Conservation (phyloP, 305 asterid species). For the Andrographis paniculata region DNA sequence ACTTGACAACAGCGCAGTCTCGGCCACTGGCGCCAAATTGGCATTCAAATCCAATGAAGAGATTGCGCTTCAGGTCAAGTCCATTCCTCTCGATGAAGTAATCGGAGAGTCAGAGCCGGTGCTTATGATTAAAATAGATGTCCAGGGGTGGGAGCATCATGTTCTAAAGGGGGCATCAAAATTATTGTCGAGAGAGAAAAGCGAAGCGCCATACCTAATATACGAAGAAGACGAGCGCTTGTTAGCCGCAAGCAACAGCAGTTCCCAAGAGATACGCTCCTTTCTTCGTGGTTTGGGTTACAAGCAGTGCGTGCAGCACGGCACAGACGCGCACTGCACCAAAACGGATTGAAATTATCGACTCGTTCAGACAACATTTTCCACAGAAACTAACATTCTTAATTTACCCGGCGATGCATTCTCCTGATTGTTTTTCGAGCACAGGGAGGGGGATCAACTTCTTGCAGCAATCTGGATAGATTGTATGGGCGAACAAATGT, state of each 20-base stretch:
- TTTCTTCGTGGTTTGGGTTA: conserved; percentile 76
- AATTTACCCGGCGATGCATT: too few species aligned
- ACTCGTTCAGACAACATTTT: too few species aligned
- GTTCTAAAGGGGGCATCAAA: conserved; percentile 87
- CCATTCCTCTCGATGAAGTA: conserved; percentile 75
- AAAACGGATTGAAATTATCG: conserved; percentile 45
- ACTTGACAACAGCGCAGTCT: conserved; percentile 94
- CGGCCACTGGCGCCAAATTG: conserved; percentile 84
- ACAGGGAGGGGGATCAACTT: too few species aligned
- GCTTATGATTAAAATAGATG: conserved; percentile 77
- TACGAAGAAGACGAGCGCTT: conserved; percentile 95
- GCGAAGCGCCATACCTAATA: conserved; percentile 88
- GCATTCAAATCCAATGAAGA: conserved; percentile 96
- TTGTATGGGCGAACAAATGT: too few species aligned
- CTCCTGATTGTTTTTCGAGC: too few species aligned
- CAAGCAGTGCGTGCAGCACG: conserved; percentile 55
- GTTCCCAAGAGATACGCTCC: conserved; percentile 62
- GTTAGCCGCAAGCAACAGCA: conserved; percentile 90
- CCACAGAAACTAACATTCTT: too few species aligned
- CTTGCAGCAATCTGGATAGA: too few species aligned
- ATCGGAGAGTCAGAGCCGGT: conserved; percentile 61
- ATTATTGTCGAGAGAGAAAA: conserved; percentile 68
- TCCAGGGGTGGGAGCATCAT: conserved; percentile 98
- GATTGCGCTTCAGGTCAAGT: conserved; percentile 65
- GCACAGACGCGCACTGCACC: conserved; percentile 95